Percentiles rank a stretch among this genome's conserved stretches.
Evolutionary conservation across 116 monocot genomes (phyloP).

Genomic region (Cymodocea nodosa): DNA sequence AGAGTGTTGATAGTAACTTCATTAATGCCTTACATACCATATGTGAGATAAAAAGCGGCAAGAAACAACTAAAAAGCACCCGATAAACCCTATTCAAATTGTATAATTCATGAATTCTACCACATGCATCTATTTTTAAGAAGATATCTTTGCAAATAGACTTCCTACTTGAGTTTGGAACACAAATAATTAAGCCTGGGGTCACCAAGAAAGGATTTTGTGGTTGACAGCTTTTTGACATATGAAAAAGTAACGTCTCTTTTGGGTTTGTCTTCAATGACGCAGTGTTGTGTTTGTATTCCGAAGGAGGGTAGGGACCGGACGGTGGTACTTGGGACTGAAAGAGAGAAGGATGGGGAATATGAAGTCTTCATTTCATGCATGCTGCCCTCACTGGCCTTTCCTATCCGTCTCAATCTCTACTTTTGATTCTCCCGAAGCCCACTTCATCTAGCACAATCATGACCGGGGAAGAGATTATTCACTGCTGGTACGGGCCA

Average conservation of each 20-base stretch:
- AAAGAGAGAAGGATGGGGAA: not conserved
- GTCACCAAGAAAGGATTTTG: not conserved
- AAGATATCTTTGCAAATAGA: not conserved
- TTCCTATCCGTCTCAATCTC: slow-evolving; percentile 3
- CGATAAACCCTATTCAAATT: too few relatives aligned
- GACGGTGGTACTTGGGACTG: not conserved
- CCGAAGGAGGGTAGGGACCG: not conserved
- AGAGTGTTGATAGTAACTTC: too few relatives aligned
- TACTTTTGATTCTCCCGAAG: slow-evolving; percentile 11
- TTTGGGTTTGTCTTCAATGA: slow-evolving; percentile 22
- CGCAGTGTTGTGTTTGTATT: slow-evolving; percentile 2
- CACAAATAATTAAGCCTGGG: not conserved
- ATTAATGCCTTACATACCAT: too few relatives aligned
- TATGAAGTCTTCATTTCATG: not conserved
- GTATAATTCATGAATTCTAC: too few relatives aligned
- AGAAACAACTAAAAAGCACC: too few relatives aligned
- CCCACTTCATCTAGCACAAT: slow-evolving; percentile 15
- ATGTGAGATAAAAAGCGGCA: too few relatives aligned
- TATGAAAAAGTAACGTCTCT: slow-evolving; percentile 31
- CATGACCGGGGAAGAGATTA: slow-evolving; percentile 45
- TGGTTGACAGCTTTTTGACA: slow-evolving; percentile 13
- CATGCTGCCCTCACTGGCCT: not conserved
- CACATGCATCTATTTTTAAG: not conserved
- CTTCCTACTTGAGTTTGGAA: too few relatives aligned
- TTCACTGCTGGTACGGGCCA: slow-evolving; percentile 51